phyloP scores from a whole-genome alignment of 2,329 filamentous ascomycete genomes.

The Colletotrichum tabaci region DNA sequence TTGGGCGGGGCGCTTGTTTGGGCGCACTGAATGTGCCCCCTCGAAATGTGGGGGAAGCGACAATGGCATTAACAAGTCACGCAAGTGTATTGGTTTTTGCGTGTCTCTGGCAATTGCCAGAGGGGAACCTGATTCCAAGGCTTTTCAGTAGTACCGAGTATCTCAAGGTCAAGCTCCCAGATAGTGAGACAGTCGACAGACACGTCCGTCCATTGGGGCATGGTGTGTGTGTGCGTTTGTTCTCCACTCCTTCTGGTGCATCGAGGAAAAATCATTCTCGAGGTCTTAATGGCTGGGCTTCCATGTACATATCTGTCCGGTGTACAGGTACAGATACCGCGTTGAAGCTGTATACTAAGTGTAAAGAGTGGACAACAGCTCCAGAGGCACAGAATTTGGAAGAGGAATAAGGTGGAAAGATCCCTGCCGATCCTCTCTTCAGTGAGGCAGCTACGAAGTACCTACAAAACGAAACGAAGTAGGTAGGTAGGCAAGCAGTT shows the following conservation, averaged over 20 bases:
- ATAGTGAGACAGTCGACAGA: constrained; percentile 36
- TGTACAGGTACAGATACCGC: not conserved
- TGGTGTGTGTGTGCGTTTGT: not conserved
- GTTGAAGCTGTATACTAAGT: not conserved
- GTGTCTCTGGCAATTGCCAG: not conserved
- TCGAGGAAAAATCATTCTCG: not conserved
- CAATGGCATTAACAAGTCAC: constrained; percentile 34
- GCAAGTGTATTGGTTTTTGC: constrained; percentile 1
- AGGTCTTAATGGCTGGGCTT: not conserved
- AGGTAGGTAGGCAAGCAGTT: too few species aligned
- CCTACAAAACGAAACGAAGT: too few species aligned
- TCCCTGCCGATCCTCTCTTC: not conserved
- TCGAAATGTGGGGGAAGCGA: not conserved
- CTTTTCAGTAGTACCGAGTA: not conserved
- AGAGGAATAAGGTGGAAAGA: not conserved
- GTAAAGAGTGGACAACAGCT: not conserved
- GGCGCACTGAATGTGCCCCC: constrained; percentile 1
- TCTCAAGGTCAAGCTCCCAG: constrained; percentile 32
- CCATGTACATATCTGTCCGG: not conserved
- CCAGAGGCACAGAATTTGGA: not conserved
- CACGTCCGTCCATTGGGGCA: constrained; percentile 8
- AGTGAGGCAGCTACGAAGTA: not conserved
- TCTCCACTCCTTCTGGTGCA: constrained; percentile 22
- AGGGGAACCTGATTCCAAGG: constrained; percentile 24
- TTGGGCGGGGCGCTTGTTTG: constrained; percentile 5